A percentile compares a stretch with the other conserved stretches of the same genome.
Conservation (phyloP, 2,329 filamentous ascomycete species). For the Colletotrichum sansevieriae region DNA sequence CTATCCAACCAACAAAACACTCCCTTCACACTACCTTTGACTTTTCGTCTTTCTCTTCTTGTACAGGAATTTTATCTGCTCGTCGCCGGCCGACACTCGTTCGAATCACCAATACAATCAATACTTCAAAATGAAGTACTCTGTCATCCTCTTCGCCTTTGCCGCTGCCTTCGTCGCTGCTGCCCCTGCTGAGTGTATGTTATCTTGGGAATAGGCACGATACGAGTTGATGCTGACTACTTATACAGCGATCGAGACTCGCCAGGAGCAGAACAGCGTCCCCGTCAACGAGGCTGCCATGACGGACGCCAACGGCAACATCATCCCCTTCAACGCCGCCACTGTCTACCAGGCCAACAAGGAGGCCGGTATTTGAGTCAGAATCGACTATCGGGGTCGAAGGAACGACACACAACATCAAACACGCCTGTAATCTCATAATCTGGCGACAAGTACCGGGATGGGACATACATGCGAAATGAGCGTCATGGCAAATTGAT, state of each 20-base stretch:
- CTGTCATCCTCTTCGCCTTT: conserved; percentile 61
- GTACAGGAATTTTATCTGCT: conserved; percentile 52
- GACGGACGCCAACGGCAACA: conserved; percentile 59
- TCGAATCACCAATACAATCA: conserved; percentile 44
- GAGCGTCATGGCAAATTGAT: conserved; percentile 33
- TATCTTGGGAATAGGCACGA: background rate
- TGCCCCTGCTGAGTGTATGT: conserved; percentile 44
- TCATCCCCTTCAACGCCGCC: conserved; percentile 59
- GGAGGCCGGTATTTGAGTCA: conserved; percentile 52
- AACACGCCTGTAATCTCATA: conserved; percentile 22
- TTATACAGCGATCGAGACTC: conserved; percentile 50
- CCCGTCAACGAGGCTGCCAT: conserved; percentile 59
- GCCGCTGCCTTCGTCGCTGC: conserved; percentile 60
- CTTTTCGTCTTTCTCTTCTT: conserved; percentile 44
- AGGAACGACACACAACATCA: conserved; percentile 21
- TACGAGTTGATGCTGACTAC: conserved; percentile 27
- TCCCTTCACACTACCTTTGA: conserved; percentile 20
- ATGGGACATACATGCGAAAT: conserved; percentile 29
- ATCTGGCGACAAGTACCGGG: conserved; percentile 29
- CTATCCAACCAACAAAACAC: conserved; percentile 27
- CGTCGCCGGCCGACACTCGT: conserved; percentile 66
- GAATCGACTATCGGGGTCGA: background rate
- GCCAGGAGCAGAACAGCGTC: conserved; percentile 47
- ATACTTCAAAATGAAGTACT: conserved; percentile 66
- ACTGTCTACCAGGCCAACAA: conserved; percentile 58